A percentile compares a stretch with the other conserved stretches of the same genome.
phyloP scores from a whole-genome alignment of 129 eudicot species.

The Ambrosia artemisiifolia region DNA sequence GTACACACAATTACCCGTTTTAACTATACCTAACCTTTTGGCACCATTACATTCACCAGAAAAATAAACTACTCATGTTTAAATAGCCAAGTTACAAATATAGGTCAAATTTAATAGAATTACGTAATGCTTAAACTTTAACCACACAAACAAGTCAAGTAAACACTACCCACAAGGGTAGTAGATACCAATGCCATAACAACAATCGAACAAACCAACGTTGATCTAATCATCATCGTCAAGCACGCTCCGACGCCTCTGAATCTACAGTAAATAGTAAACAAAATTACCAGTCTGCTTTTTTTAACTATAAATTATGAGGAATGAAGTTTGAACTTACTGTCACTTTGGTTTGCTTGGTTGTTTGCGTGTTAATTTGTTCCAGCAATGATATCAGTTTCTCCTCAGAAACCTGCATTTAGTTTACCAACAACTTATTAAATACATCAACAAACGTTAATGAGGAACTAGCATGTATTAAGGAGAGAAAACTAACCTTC shows the following conservation, averaged over 20 bases:
- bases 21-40: neutral
- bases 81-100: neutral
- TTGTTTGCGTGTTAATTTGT: constrained; percentile 92
- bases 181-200: neutral
- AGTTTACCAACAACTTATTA: neutral
- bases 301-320: neutral
- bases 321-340: constrained; percentile 48
- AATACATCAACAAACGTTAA: neutral
- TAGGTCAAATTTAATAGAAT: neutral
- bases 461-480: neutral
- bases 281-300: constrained; percentile 4
- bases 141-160: constrained; percentile 4
- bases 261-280: constrained; percentile 45
- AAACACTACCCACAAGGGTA: constrained; percentile 11
- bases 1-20: neutral
- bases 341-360: constrained; percentile 92
- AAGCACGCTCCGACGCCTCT: constrained; percentile 91
- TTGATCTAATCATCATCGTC: constrained; percentile 77
- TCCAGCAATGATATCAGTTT: constrained; percentile 87
- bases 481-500: constrained; percentile 42
- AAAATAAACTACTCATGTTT: neutral
- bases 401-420: constrained; percentile 81
- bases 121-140: constrained; percentile 14
- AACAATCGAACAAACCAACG: constrained; percentile 7
- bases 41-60: constrained; percentile 1